These are phyloP conservation scores for Protea cynaroides DNA, from an alignment of 164 flowering plant species.

Conservation along the genomic window DNA sequence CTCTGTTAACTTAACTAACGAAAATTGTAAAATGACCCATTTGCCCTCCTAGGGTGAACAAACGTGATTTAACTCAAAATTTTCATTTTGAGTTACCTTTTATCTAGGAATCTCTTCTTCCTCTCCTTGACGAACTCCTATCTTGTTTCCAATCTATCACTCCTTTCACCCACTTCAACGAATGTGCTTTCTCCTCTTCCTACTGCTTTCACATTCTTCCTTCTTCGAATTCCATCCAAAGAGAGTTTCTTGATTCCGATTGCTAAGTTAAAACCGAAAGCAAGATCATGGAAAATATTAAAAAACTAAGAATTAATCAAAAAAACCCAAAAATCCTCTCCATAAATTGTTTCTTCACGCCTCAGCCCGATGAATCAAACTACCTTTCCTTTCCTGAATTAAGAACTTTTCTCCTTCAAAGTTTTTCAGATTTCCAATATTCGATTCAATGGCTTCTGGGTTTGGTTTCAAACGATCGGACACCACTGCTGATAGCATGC, in stretches of 20 bases:
- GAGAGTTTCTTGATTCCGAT: slow-evolving; percentile 1
- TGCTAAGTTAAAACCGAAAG: slow-evolving; percentile 7
- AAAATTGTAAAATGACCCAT: too few species aligned
- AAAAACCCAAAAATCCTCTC: too few species aligned
- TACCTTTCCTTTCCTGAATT: not conserved
- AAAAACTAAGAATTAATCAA: too few species aligned
- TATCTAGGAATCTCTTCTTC: too few species aligned
- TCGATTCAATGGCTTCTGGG: slow-evolving; percentile 36
- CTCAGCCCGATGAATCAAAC: not conserved
- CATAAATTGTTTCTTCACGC: slow-evolving; percentile 10
- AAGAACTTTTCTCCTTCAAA: not conserved
- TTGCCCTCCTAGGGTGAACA: too few species aligned
- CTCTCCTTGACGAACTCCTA: slow-evolving; percentile 19
- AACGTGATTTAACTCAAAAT: too few species aligned
- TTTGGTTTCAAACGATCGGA: slow-evolving; percentile 46
- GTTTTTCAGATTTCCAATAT: not conserved
- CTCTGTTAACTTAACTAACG: too few species aligned
- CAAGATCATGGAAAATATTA: too few species aligned
- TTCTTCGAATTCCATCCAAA: not conserved
- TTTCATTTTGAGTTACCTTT: too few species aligned
- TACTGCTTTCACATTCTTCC: too few species aligned
- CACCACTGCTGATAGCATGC: slow-evolving; percentile 68
- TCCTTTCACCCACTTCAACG: slow-evolving; percentile 8
- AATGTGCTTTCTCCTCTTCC: slow-evolving; percentile 31
- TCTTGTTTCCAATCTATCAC: slow-evolving; percentile 22